Percentiles rank a stretch among this genome's conserved stretches.
phyloP scores from a whole-genome alignment of 495 filamentous ascomycete species.

The Neurospora discreta region DNA sequence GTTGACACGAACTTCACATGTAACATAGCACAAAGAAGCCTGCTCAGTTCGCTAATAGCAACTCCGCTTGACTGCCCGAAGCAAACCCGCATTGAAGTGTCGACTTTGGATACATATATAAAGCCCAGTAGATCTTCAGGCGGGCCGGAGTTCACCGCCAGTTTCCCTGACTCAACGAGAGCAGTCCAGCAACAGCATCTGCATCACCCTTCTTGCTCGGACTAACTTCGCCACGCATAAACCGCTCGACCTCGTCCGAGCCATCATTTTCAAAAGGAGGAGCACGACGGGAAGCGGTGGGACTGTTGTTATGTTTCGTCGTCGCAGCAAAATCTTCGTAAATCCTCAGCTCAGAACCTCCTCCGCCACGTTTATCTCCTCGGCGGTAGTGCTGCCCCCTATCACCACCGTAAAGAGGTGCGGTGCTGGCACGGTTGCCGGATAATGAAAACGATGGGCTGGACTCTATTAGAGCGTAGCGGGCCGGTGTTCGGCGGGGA shows the following conservation, averaged over 20 bases:
- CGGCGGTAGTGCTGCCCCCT: background rate
- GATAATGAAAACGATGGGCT: slow-evolving; percentile 9
- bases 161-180: slow-evolving; percentile 55
- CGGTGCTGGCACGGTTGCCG: slow-evolving; percentile 23
- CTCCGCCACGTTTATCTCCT: background rate
- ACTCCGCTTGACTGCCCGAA: background rate
- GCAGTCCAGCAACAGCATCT: slow-evolving; percentile 66
- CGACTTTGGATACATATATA: background rate
- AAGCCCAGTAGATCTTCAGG: background rate
- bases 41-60: background rate
- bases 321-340: slow-evolving; percentile 25
- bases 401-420: slow-evolving; percentile 7
- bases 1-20: background rate
- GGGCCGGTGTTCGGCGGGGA: slow-evolving; percentile 25
- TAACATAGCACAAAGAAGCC: background rate
- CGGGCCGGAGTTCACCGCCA: slow-evolving; percentile 32
- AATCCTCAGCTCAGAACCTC: slow-evolving; percentile 19
- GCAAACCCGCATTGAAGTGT: background rate
- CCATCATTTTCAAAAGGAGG: slow-evolving; percentile 5
- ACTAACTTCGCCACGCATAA: slow-evolving; percentile 51
- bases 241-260: slow-evolving; percentile 48
- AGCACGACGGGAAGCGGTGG: background rate
- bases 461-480: slow-evolving; percentile 18
- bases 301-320: background rate
- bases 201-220: slow-evolving; percentile 55